These are phyloP conservation scores for Phaeosphaeria sp. DNA, from an alignment of 2,329 filamentous ascomycete genomes.

Conservation along the genomic window DNA sequence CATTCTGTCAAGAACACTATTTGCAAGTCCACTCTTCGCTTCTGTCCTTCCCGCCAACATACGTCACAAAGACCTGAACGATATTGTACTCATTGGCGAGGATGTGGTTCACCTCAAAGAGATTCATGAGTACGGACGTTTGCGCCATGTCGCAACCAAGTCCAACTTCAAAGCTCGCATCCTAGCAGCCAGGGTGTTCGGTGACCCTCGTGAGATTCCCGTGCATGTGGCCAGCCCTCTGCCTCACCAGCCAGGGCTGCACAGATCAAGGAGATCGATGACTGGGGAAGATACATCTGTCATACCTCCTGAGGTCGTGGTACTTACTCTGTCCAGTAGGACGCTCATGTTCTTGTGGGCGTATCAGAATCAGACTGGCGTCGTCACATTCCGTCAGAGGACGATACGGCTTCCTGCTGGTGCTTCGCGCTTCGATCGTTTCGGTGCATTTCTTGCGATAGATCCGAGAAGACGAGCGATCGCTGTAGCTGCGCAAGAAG, in stretches of 20 bases:
- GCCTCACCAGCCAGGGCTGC: slow-evolving; percentile 17
- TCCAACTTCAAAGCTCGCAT: slow-evolving; percentile 81
- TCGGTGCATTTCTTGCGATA: slow-evolving; percentile 73
- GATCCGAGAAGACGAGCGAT: slow-evolving; percentile 73
- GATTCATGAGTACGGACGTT: slow-evolving; percentile 70
- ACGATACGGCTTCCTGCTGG: slow-evolving; percentile 66
- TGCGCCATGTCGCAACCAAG: slow-evolving; percentile 79
- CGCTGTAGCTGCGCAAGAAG: slow-evolving; percentile 74
- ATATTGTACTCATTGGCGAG: slow-evolving; percentile 87
- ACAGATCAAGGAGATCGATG: slow-evolving; percentile 19
- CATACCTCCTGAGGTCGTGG: slow-evolving; percentile 77
- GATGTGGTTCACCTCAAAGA: slow-evolving; percentile 83
- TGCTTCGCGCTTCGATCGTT: slow-evolving; percentile 59
- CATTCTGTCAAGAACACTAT: slow-evolving; percentile 77
- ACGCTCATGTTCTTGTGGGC: slow-evolving; percentile 81
- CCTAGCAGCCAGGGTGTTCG: slow-evolving; percentile 78
- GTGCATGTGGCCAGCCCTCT: slow-evolving; percentile 27
- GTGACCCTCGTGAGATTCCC: slow-evolving; percentile 47
- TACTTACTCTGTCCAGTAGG: slow-evolving; percentile 76
- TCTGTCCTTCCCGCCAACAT: slow-evolving; percentile 83
- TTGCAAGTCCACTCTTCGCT: slow-evolving; percentile 76
- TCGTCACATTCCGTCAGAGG: slow-evolving; percentile 67
- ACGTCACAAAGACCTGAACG: slow-evolving; percentile 72
- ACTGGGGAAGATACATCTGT: slow-evolving; percentile 27
- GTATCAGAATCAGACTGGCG: slow-evolving; percentile 51